Percentiles rank a stretch among this genome's conserved stretches.
These are phyloP conservation scores for Didymella lethalis DNA, from an alignment of 2,329 filamentous ascomycete genomes.

Conservation along the genomic window DNA sequence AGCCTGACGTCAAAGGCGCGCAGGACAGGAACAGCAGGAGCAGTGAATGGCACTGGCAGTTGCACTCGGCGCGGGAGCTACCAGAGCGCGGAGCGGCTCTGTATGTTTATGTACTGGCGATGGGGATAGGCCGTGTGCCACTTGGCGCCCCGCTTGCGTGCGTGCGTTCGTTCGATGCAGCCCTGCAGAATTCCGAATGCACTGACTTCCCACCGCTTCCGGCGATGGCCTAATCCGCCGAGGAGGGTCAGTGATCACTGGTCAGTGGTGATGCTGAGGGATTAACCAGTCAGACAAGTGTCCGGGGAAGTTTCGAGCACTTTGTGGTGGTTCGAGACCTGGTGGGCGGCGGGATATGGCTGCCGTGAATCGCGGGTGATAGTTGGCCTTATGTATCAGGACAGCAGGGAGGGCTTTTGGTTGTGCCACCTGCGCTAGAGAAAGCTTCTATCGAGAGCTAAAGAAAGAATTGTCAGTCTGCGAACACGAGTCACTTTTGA, in stretches of 20 bases:
- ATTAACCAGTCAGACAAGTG: slow-evolving; percentile 19
- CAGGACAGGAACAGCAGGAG: slow-evolving; percentile 27
- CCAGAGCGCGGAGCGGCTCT: slow-evolving; percentile 19
- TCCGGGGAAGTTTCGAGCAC: slow-evolving; percentile 3
- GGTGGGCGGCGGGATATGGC: slow-evolving; percentile 10
- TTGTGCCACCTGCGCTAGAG: slow-evolving; percentile 31
- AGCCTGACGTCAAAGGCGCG: slow-evolving; percentile 38
- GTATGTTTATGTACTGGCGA: slow-evolving; percentile 32
- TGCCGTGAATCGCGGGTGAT: slow-evolving; percentile 17
- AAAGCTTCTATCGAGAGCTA: slow-evolving; percentile 32
- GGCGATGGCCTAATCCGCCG: slow-evolving; percentile 36
- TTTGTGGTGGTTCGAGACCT: slow-evolving; percentile 2
- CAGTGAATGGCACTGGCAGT: slow-evolving; percentile 16
- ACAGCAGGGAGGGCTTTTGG: slow-evolving; percentile 17
- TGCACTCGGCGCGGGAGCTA: slow-evolving; percentile 15
- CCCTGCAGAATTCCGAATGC: slow-evolving; percentile 32
- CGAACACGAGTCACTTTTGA: slow-evolving; percentile 30
- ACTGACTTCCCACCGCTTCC: slow-evolving; percentile 36
- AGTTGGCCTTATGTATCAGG: slow-evolving; percentile 26
- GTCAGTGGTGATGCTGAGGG: slow-evolving; percentile 34
- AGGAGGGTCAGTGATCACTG: slow-evolving; percentile 18
- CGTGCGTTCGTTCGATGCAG: slow-evolving; percentile 26
- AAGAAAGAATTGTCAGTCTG: slow-evolving; percentile 36
- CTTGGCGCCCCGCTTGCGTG: slow-evolving; percentile 41
- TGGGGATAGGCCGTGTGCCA: slow-evolving; percentile 23